Evolutionary conservation across 306 rosid genomes (phyloP).

Genomic region (Dalbergia cochinchinensis): DNA sequence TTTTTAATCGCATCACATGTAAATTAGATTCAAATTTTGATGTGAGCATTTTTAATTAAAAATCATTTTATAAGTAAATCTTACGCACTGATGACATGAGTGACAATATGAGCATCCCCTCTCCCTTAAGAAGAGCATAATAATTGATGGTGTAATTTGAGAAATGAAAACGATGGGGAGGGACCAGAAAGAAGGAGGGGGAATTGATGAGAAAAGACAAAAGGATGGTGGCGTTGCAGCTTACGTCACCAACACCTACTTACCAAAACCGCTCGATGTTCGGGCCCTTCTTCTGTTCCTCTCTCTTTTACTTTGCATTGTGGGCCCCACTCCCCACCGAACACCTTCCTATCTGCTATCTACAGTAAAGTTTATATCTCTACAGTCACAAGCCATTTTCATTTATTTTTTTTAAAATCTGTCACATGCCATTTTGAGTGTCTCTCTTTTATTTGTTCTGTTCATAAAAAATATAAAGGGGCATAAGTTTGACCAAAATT

Average conservation of each 20-base stretch:
- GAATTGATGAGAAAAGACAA: slow-evolving; percentile 48
- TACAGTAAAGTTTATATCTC: not conserved
- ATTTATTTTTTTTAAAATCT: too few relatives aligned
- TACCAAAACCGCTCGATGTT: slow-evolving; percentile 43
- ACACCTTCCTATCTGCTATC: slow-evolving; percentile 3
- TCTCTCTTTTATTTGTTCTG: not conserved
- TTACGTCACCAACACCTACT: slow-evolving; percentile 50
- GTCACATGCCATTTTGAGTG: not conserved
- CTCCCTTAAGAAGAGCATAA: too few relatives aligned
- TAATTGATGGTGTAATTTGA: not conserved
- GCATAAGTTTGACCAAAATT: too few relatives aligned
- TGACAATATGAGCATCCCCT: too few relatives aligned
- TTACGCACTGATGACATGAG: too few relatives aligned
- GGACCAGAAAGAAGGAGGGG: too few relatives aligned
- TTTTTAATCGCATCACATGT: too few relatives aligned
- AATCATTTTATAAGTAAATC: too few relatives aligned
- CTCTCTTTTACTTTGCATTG: not conserved
- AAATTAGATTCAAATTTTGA: too few relatives aligned
- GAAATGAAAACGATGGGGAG: not conserved
- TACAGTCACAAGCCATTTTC: not conserved
- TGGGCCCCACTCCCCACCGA: slow-evolving; percentile 54
- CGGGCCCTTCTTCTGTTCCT: slow-evolving; percentile 22
- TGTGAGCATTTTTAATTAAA: too few relatives aligned
- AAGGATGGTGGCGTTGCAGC: slow-evolving; percentile 16
- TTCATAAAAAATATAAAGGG: not conserved